phyloP scores from a whole-genome alignment of 805 yeast genomes.

The Zygosaccharomyces bailii region DNA sequence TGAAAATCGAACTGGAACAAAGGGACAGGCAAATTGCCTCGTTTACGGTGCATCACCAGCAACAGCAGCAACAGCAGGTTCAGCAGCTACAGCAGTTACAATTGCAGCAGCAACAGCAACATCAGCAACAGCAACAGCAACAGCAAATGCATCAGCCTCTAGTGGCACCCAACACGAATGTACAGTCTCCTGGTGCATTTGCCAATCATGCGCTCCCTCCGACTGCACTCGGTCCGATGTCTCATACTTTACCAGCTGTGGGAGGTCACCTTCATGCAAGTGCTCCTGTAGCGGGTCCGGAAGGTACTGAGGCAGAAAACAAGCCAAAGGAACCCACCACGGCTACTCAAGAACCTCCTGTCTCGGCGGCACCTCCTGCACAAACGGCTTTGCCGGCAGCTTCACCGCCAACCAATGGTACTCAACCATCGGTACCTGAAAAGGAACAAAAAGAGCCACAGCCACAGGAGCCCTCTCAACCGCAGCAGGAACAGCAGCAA shows the following conservation, averaged over 20 bases:
- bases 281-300: slow-evolving; percentile 3
- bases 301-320: slow-evolving; percentile 8
- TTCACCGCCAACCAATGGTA: slow-evolving; percentile 15
- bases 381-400: slow-evolving; percentile 13
- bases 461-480: slow-evolving; percentile 19
- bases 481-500: slow-evolving; percentile 15
- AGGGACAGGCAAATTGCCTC: slow-evolving; percentile 57
- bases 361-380: slow-evolving; percentile 13
- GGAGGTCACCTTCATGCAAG: slow-evolving; percentile 14
- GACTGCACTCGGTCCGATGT: slow-evolving; percentile 17
- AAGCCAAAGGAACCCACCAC: slow-evolving; percentile 10
- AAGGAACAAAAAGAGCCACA: slow-evolving; percentile 10
- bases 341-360: slow-evolving; percentile 7
- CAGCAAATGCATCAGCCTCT: slow-evolving; percentile 19
- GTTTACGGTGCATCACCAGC: slow-evolving; percentile 43
- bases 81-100: slow-evolving; percentile 30
- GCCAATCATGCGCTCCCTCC: slow-evolving; percentile 18
- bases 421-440: slow-evolving; percentile 7
- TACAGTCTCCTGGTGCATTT: slow-evolving; percentile 10
- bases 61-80: slow-evolving; percentile 38
- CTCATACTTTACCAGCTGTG: slow-evolving; percentile 25
- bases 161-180: slow-evolving; percentile 11
- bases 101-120: slow-evolving; percentile 19
- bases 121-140: slow-evolving; percentile 21
- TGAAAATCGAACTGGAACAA: slow-evolving; percentile 81